These are phyloP conservation scores for Naganishia liquefaciens DNA, from an alignment of 1,284 basidiomycete species.

Conservation along the genomic window DNA sequence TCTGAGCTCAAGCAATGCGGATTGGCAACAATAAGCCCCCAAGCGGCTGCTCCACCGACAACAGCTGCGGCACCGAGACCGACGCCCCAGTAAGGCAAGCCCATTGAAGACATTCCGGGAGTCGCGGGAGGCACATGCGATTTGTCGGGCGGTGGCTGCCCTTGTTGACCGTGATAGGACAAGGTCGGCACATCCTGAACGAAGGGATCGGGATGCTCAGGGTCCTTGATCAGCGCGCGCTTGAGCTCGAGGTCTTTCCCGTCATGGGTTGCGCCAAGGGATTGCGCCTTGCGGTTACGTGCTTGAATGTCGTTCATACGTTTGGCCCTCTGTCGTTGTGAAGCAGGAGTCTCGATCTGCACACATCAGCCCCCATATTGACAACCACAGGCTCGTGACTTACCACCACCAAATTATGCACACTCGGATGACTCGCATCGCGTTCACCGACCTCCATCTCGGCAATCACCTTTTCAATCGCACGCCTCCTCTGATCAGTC, in stretches of 20 bases:
- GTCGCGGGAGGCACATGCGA: background rate
- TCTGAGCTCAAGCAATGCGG: constrained; percentile 5
- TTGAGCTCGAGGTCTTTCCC: constrained; percentile 14
- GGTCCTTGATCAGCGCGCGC: constrained; percentile 19
- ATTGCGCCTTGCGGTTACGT: constrained; percentile 17
- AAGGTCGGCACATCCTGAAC: constrained; percentile 12
- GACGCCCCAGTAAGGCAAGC: constrained; percentile 20
- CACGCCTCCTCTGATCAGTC: constrained; percentile 16
- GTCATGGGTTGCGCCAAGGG: background rate
- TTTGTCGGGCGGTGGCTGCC: background rate
- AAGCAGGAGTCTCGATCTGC: background rate
- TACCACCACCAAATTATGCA: constrained; percentile 31
- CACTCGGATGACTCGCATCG: constrained; percentile 30
- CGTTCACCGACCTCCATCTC: constrained; percentile 30
- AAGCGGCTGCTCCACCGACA: constrained; percentile 3
- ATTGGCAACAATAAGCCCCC: constrained; percentile 4
- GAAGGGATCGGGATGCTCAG: constrained; percentile 13
- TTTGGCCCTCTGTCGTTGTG: background rate
- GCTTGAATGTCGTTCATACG: constrained; percentile 8
- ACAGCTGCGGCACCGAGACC: constrained; percentile 2
- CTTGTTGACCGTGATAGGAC: background rate
- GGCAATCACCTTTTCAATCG: constrained; percentile 28
- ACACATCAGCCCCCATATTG: no score
- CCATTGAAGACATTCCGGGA: background rate
- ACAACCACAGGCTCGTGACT: background rate